phyloP scores from a whole-genome alignment of 495 filamentous ascomycete species.

The Podospora australis region DNA sequence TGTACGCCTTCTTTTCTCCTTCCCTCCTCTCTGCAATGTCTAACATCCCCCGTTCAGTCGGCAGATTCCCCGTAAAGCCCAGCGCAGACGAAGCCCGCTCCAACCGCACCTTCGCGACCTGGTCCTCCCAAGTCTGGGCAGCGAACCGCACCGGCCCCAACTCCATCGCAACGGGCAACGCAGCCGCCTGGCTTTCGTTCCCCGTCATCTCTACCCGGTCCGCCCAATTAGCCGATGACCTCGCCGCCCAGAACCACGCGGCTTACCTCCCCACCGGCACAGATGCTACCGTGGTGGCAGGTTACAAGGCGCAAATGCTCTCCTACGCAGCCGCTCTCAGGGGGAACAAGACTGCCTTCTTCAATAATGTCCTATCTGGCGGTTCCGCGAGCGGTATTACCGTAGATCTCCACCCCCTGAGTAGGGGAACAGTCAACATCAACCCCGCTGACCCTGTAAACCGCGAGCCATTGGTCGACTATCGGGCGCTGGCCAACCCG shows the following conservation, averaged over 20 bases:
- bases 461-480: constrained; percentile 40
- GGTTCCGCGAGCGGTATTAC: constrained; percentile 27
- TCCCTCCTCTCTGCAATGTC: background rate
- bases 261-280: constrained; percentile 30
- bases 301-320: constrained; percentile 42
- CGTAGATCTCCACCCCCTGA: constrained; percentile 39
- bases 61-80: constrained; percentile 28
- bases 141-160: constrained; percentile 38
- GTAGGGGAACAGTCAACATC: constrained; percentile 41
- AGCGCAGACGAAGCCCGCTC: constrained; percentile 27
- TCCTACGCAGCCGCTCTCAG: constrained; percentile 32
- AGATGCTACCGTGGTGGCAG: constrained; percentile 35
- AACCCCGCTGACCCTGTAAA: constrained; percentile 31
- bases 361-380: constrained; percentile 35
- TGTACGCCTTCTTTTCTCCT: constrained; percentile 19
- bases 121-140: constrained; percentile 29
- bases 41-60: constrained; percentile 14
- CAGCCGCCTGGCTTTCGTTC: constrained; percentile 40
- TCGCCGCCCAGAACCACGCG: constrained; percentile 33
- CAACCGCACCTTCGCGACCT: constrained; percentile 34
- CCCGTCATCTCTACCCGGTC: constrained; percentile 36
- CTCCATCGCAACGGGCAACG: constrained; percentile 38
- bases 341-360: constrained; percentile 36
- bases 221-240: constrained; percentile 25
- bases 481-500: constrained; percentile 43